phyloP scores from a whole-genome alignment of 352 stramenopile genomes.

The Phytophthora podocarpi region DNA sequence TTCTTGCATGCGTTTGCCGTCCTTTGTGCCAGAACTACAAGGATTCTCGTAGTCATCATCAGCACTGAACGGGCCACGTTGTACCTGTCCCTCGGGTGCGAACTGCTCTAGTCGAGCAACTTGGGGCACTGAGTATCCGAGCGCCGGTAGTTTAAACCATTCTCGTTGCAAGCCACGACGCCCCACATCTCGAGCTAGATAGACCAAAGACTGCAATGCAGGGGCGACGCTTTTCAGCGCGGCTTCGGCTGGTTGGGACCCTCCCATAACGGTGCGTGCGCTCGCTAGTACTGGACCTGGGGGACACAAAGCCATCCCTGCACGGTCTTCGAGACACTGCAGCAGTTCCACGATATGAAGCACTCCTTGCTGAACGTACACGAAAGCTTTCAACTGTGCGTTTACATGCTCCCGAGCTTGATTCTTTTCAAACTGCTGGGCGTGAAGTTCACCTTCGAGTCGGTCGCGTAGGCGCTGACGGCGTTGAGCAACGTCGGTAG shows the following conservation, averaged over 20 bases:
- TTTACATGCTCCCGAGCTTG: conserved; percentile 47
- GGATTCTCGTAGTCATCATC: neutral
- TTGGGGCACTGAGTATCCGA: conserved; percentile 29
- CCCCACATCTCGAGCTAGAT: conserved; percentile 19
- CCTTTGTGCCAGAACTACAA: neutral
- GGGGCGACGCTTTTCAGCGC: conserved; percentile 28
- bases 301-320: conserved; percentile 13
- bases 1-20: neutral
- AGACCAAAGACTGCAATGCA: conserved; percentile 22
- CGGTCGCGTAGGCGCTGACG: conserved; percentile 58
- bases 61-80: conserved; percentile 2
- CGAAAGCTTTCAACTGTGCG: conserved; percentile 55
- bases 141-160: conserved; percentile 24
- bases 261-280: conserved; percentile 25
- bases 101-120: conserved; percentile 42
- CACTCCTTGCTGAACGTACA: conserved; percentile 63
- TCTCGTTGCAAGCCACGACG: conserved; percentile 27
- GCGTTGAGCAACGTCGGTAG: conserved; percentile 54
- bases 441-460: conserved; percentile 48
- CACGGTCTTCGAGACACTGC: conserved; percentile 52
- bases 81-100: conserved; percentile 28
- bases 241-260: conserved; percentile 23
- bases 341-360: conserved; percentile 61
- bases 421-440: conserved; percentile 42
- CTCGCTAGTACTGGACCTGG: neutral